Percentiles rank a stretch among this genome's conserved stretches.
Conservation (phyloP, 306 rosid species). For the Casuarina equisetifolia region DNA sequence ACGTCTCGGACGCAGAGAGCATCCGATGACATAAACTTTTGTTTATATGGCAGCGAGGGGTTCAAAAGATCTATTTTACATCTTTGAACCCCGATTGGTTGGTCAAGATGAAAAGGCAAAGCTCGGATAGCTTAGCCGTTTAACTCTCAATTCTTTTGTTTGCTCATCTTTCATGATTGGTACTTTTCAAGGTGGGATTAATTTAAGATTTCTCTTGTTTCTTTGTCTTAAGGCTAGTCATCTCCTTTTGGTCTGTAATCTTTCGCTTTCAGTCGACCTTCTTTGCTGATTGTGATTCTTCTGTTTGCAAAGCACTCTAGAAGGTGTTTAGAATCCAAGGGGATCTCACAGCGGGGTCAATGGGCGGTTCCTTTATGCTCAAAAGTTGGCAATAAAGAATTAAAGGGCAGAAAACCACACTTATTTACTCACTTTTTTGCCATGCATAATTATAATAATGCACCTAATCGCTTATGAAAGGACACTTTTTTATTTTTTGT, state of each 20-base stretch:
- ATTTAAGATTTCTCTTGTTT: constrained; percentile 38
- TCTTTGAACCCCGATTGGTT: constrained; percentile 57
- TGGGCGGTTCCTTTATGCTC: constrained; percentile 16
- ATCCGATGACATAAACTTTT: constrained; percentile 68
- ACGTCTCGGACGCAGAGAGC: constrained; percentile 72
- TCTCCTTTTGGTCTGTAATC: constrained; percentile 32
- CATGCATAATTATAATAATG: neutral
- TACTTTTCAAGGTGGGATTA: constrained; percentile 38
- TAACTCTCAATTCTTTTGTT: constrained; percentile 36
- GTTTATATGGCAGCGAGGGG: constrained; percentile 51
- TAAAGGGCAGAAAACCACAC: no score
- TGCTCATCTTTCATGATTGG: constrained; percentile 39
- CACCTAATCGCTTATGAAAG: no score
- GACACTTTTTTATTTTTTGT: no score
- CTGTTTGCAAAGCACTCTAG: constrained; percentile 32
- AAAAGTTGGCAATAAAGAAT: constrained; percentile 15
- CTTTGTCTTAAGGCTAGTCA: constrained; percentile 34
- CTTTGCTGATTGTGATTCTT: constrained; percentile 26
- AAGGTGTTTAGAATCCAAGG: constrained; percentile 57
- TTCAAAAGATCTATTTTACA: constrained; percentile 74
- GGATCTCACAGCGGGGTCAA: constrained; percentile 34
- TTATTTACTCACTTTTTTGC: neutral
- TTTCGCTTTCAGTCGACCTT: constrained; percentile 40
- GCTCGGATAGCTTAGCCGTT: constrained; percentile 62
- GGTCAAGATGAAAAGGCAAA: constrained; percentile 49